Conservation (phyloP, 148 eudicot genomes). For the Camellia granthamiana region DNA sequence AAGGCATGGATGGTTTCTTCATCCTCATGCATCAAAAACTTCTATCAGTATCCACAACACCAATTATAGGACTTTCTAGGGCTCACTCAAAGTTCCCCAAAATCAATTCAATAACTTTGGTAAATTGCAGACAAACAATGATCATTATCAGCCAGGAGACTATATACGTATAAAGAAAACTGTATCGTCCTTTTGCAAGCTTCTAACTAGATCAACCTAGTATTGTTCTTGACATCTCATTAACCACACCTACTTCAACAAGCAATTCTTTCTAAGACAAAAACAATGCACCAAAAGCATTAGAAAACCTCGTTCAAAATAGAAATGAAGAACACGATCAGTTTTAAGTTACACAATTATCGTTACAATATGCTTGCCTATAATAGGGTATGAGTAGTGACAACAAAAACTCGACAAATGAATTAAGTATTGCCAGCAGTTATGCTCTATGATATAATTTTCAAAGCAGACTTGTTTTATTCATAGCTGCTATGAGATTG, state of each 20-base stretch:
- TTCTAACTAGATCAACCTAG: neutral
- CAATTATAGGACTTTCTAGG: neutral
- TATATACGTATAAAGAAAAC: too few species aligned
- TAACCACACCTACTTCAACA: neutral
- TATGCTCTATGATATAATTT: neutral
- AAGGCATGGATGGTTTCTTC: too few species aligned
- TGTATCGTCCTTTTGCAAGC: neutral
- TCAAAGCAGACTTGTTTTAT: slow-evolving; percentile 1
- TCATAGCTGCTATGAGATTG: neutral
- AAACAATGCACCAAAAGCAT: too few species aligned
- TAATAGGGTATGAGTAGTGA: too few species aligned
- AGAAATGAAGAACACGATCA: too few species aligned
- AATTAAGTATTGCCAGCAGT: neutral
- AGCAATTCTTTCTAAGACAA: neutral
- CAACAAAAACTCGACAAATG: neutral
- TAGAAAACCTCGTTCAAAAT: neutral
- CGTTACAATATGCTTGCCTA: too few species aligned
- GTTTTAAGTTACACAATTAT: too few species aligned
- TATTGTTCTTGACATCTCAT: too few species aligned
- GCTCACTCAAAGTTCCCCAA: neutral
- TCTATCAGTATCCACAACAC: neutral
- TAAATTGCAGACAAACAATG: neutral
- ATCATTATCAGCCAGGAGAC: neutral
- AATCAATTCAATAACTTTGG: neutral
- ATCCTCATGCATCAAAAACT: neutral